Evolutionary conservation across 768 basidiomycete genomes (phyloP).

Genomic region (Phaeotremella fagi): DNA sequence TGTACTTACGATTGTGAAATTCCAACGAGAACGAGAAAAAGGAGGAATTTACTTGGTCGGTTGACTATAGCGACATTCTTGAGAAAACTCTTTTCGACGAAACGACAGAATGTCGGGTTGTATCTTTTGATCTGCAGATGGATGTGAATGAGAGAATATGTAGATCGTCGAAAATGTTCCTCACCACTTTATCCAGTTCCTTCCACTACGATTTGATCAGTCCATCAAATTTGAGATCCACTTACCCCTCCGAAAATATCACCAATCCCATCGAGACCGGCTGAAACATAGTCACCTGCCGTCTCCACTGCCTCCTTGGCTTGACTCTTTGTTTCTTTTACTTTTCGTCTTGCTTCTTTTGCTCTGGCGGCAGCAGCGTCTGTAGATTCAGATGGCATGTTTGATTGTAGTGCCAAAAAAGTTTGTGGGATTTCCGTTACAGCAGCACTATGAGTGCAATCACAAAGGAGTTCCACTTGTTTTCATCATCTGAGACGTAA

Average conservation of each 20-base stretch:
- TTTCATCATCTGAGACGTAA: no score
- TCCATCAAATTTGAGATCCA: slow-evolving; percentile 4
- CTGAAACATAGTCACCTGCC: slow-evolving; percentile 12
- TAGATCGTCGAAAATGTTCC: not conserved
- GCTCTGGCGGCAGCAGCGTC: no score
- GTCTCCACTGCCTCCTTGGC: slow-evolving; percentile 8
- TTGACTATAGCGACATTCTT: slow-evolving; percentile 13
- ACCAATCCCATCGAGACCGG: slow-evolving; percentile 11
- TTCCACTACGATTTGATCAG: slow-evolving; percentile 13
- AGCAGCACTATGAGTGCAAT: no score
- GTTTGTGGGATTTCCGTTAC: no score
- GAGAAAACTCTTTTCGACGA: slow-evolving; percentile 29
- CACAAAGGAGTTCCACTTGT: no score
- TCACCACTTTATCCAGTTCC: slow-evolving; percentile 22
- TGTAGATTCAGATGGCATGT: no score
- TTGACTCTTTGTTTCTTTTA: slow-evolving; percentile 10
- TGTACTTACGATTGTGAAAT: slow-evolving; percentile 31
- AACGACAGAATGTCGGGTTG: slow-evolving; percentile 31
- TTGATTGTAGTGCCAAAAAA: no score
- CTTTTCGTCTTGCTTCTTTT: slow-evolving; percentile 7
- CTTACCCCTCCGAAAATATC: slow-evolving; percentile 35
- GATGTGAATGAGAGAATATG: slow-evolving; percentile 9
- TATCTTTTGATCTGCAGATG: slow-evolving; percentile 20
- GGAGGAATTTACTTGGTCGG: slow-evolving; percentile 27
- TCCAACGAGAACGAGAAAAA: slow-evolving; percentile 20